Conservation (phyloP, 2,329 filamentous ascomycete species). For the Diaporthe destruens region DNA sequence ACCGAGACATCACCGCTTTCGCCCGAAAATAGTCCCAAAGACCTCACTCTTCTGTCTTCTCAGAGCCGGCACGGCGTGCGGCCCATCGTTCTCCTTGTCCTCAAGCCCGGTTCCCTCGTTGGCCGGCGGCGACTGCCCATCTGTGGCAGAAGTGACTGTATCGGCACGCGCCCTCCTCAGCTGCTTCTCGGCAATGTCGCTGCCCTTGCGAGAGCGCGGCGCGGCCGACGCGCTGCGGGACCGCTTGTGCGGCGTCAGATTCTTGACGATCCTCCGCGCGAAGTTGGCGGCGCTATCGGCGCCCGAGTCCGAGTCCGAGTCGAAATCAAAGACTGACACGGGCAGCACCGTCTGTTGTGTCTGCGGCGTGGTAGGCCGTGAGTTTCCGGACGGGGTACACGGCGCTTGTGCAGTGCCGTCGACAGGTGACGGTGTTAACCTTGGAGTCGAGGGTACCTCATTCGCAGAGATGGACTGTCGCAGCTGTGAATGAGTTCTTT, state of each 20-base stretch:
- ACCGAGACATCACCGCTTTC: conserved; percentile 1
- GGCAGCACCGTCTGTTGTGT: conserved; percentile 48
- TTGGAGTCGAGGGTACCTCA: background rate
- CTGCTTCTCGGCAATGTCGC: conserved; percentile 38
- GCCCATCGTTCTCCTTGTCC: background rate
- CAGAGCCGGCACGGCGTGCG: background rate
- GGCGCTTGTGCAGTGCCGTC: background rate
- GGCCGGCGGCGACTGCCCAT: background rate
- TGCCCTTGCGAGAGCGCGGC: conserved; percentile 42
- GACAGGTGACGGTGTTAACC: background rate
- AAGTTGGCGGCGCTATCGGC: conserved; percentile 50
- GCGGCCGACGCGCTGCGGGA: conserved; percentile 53
- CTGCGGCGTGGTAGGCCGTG: conserved; percentile 9
- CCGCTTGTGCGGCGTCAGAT: conserved; percentile 49
- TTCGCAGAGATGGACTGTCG: conserved; percentile 10
- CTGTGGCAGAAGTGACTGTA: background rate
- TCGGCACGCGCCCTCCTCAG: conserved; percentile 36
- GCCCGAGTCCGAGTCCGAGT: conserved; percentile 58
- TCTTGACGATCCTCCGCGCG: conserved; percentile 57
- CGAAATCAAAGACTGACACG: conserved; percentile 63
- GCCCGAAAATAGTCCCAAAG: conserved; percentile 36
- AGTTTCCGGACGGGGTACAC: background rate
- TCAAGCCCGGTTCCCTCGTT: background rate
- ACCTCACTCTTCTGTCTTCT: conserved; percentile 38
- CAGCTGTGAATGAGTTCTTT: background rate